Percentiles rank a stretch among this genome's conserved stretches.
phyloP scores from a whole-genome alignment of 208 protist species.

The Trypanosoma boissoni region DNA sequence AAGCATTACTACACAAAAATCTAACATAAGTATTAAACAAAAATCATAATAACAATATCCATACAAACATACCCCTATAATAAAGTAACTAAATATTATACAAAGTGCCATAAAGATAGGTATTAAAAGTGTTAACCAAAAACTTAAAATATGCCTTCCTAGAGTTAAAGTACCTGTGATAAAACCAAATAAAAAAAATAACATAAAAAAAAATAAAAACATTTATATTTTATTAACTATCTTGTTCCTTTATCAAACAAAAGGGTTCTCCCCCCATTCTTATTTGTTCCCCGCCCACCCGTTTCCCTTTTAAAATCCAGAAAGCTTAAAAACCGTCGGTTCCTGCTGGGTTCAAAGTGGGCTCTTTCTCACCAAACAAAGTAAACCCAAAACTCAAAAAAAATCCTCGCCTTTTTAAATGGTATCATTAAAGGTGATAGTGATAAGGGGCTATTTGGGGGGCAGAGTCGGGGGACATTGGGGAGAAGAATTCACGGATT shows the following conservation, averaged over 20 bases:
- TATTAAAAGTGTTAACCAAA: constrained; percentile 41
- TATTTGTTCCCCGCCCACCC: constrained; percentile 21
- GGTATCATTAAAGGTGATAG: constrained; percentile 6
- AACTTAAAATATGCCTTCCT: constrained; percentile 37
- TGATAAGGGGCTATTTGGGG: constrained; percentile 16
- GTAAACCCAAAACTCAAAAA: constrained; percentile 26
- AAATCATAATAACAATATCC: constrained; percentile 81
- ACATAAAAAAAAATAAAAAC: constrained; percentile 67
- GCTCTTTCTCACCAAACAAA: constrained; percentile 45
- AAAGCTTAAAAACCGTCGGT: constrained; percentile 15
- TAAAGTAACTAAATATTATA: constrained; percentile 65
- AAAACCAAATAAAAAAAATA: constrained; percentile 44
- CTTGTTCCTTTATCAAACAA: constrained; percentile 24
- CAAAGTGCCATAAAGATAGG: constrained; percentile 40
- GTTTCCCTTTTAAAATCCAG: constrained; percentile 31
- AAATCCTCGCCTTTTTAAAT: constrained; percentile 39
- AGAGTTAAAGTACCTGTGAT: constrained; percentile 26
- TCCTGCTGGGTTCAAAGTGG: constrained; percentile 47
- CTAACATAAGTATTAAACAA: constrained; percentile 66
- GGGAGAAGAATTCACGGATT: constrained; percentile 26
- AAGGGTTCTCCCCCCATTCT: constrained; percentile 24
- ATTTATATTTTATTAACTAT: constrained; percentile 31
- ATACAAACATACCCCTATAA: constrained; percentile 66
- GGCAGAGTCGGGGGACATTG: constrained; percentile 14
- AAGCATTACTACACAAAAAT: constrained; percentile 54